Percentiles rank a stretch among this genome's conserved stretches.
Evolutionary conservation across 768 basidiomycete species (phyloP).

Genomic region (Cubamyces lactineus): DNA sequence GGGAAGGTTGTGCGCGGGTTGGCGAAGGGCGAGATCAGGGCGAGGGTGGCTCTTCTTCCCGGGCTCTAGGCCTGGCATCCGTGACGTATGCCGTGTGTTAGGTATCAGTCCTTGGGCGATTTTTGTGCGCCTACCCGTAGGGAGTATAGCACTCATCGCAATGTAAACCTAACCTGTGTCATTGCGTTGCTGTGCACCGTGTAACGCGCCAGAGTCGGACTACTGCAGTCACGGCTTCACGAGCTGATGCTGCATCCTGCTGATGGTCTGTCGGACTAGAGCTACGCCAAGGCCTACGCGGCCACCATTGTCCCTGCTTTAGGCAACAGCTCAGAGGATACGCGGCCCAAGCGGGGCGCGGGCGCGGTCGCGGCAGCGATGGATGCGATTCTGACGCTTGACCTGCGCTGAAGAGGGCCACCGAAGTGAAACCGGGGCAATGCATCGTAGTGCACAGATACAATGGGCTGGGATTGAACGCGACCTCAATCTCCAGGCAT

Average conservation of each 20-base stretch:
- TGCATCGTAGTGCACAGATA: constrained; percentile 42
- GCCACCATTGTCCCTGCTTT: constrained; percentile 23
- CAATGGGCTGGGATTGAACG: constrained; percentile 37
- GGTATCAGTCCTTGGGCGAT: too few relatives aligned
- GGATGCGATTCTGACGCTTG: constrained; percentile 30
- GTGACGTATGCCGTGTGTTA: not conserved
- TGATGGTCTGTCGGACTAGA: constrained; percentile 21
- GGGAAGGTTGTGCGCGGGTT: not conserved
- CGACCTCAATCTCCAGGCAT: constrained; percentile 29
- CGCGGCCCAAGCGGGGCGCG: constrained; percentile 14
- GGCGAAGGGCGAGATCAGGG: not conserved
- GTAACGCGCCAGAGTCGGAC: constrained; percentile 19
- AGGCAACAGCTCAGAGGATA: not conserved
- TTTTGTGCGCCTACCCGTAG: too few relatives aligned
- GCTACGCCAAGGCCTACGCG: constrained; percentile 16
- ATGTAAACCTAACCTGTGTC: too few relatives aligned
- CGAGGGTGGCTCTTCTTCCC: not conserved
- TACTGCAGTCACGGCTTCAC: constrained; percentile 20
- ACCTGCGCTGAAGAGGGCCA: constrained; percentile 23
- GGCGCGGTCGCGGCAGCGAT: too few relatives aligned
- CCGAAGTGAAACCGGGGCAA: constrained; percentile 20
- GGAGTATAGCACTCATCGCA: too few relatives aligned
- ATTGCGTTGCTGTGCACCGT: constrained; percentile 27
- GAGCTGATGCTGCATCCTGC: constrained; percentile 20
- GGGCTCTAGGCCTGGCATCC: not conserved